These are phyloP conservation scores for Symbiodinium pilosum DNA, from an alignment of 73 alveolate species.

Conservation along the genomic window DNA sequence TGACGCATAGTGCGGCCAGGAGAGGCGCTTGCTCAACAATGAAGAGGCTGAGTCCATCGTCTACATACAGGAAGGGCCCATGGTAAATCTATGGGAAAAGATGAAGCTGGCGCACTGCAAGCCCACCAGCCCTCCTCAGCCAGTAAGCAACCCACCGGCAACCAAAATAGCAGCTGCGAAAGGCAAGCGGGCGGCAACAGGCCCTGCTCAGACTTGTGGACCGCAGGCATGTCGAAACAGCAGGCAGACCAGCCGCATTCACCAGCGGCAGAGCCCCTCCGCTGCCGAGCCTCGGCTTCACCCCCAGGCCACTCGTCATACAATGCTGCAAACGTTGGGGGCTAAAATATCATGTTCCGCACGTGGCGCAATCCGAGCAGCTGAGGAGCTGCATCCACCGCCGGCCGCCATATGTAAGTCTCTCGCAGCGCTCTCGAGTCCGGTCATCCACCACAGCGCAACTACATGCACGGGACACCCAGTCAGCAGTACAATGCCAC, in stretches of 20 bases:
- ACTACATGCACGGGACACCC: too few relatives aligned
- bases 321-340: background rate
- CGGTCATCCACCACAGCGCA: too few relatives aligned
- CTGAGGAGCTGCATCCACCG: background rate
- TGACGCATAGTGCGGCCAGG: background rate
- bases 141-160: conserved; percentile 23
- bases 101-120: background rate
- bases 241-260: background rate
- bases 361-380: background rate
- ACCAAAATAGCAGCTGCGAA: background rate
- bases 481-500: too few relatives aligned
- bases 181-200: background rate
- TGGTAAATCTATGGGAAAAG: background rate
- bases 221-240: conserved; percentile 10
- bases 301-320: background rate
- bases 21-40: background rate
- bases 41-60: background rate
- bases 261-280: conserved; percentile 1
- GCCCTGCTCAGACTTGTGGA: background rate
- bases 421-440: too few relatives aligned
- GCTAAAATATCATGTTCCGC: background rate
- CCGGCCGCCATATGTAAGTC: background rate
- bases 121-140: background rate
- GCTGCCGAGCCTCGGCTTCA: background rate
- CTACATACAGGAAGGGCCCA: background rate